Base-by-base conservation (phyloP, 805 yeast species). In the Saccharomycopsis selenospora region DNA sequence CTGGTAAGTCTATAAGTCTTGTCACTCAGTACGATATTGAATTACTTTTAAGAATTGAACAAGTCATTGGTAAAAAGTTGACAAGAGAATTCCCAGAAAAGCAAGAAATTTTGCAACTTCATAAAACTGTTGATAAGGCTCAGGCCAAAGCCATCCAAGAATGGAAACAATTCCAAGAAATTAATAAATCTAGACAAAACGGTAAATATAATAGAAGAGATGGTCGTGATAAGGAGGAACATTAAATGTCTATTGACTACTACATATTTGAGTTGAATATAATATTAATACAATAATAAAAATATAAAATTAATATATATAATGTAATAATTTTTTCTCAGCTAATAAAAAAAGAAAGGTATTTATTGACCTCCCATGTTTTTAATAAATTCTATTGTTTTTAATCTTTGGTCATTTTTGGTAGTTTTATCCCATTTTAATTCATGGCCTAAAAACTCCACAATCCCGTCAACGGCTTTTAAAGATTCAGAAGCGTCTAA, bases 11-110 rank as follows among this genome's bases (percentile, higher is more conserved):
- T 2, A 73, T 90, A 14, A 84, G 95, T 2, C 69, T 90, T 50
- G 95, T 89, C 27, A 90, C 98, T 0, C 99, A 93, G 65, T 93
- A 93, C 63, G 99, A 93, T 64, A 71, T 93, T 52, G 97, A 90
- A 64, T 69, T 89, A 58, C 85, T 87, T 60, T 69, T 89, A 55
- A 75, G 96, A 61, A 90, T 93, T 46, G 99, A 93, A 65, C 82
- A 81, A 47, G 97, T 85, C 7, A 75, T 93, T 46, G 76, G 70
- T n/a, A 85, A 82, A 72, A 88, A 85, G 61, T 70, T 93, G 48
- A 90, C 90, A 3, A 90, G 86, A 64, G 95, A 88, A 45, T 74
- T 79, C 3, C 84, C 90, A 2, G 82, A 88, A 46, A 84, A 77
- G 58, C 85, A 80, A 55, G 84, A 82, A 4, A 85, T 91, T 51